Evolutionary conservation across 2,329 filamentous ascomycete genomes (phyloP), one percentile per base, ranked within the genome.

Genomic region (Calonectria montana): DNA sequence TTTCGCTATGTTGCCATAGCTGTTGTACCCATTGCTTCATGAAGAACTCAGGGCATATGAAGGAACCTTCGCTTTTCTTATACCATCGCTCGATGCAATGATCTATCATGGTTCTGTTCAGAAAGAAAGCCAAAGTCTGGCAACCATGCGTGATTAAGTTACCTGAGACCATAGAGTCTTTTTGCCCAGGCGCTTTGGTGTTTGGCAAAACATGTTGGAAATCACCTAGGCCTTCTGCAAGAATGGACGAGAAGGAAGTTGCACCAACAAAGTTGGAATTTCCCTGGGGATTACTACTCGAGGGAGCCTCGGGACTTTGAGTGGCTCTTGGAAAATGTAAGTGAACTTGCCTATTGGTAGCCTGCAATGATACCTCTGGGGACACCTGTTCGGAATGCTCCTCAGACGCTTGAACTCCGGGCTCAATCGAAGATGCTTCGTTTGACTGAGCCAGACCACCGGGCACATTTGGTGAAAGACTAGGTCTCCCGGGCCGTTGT

Each of bases 1-100:
- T 7, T 2, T 31, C 45, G 16, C 45, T 23, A 18, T 63, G 23
- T 43, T 45, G 29, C 57, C 57, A 68, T 23, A 55, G 12, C 31
- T 61, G 45, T 2, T 63, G 23, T 7, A 68, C 13, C 55, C 57
- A 68, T 53, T 63, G 23, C 18, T 21, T 63, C 66, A 63, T 53
- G 35, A 68, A 13, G 18, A 50, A 45, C 35, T 53, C 45, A n/a
- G 66, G 57, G n/a, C 66, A 63, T 12, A 63, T 53, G 23, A 16
- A 43, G 4, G 45, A 53, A 21, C 55, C 35, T 63, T 63, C 66
- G 13, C 66, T 63, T 25, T 68, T 43, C 35, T 18, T 62, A 23
- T 68, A 68, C 66, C 66, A 68, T n/a, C 18, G 21, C 35, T 68
- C 35, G 23, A 68, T 31, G 2, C 29, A 31, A 8, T 31, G 21